Evolutionary conservation across 2,329 filamentous ascomycete species (phyloP), one percentile per base, ranked within the genome.

Genomic region (Akanthomyces lecanii): DNA sequence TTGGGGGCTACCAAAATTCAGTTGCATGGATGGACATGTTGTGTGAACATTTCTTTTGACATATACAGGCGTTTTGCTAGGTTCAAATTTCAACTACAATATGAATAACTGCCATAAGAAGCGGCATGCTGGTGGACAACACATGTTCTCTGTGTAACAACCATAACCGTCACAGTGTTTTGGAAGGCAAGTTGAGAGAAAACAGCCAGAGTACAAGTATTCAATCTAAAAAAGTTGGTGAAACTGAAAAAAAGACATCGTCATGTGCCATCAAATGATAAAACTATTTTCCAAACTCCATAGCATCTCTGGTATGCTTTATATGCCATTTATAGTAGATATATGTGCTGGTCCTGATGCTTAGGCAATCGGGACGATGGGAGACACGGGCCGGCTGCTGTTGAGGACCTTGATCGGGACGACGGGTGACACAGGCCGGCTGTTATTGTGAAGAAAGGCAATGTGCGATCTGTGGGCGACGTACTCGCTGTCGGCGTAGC

Each of bases 401-500:
- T 74, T 74, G 40, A 74, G 76, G 66, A 90, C 38, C 14, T 40
- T 40, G 18, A 47, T 36, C 69, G 28, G 28, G 4, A 69, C 21
- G 71, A 36, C 77, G 5, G 82, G 82, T 61, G 81, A 84, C 16
- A 77, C 80, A 25, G 84, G 82, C 38, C 82, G 76, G 68, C 83
- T 85, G 63, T 82, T 81, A 54, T 74, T 74, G 40, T 74, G 76
- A 66, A 90, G 88, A 68, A 97, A 87, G 51, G 91, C 92, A 66
- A 97, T 88, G 69, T 96, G 94, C 74, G 96, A 92, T 66, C 92
- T 82, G 71, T 95, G 81, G 11, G 92, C 93, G 47, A 98, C 89
- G 76, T 98, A 97, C 76, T 98, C 92, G 71, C 90, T 96, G 73
- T 97, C 93, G 23, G 92, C 91, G 76, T 97, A 99, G 4, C 94